phyloP scores from a whole-genome alignment of 305 asterid species.

The Fraxinus latifolia region DNA sequence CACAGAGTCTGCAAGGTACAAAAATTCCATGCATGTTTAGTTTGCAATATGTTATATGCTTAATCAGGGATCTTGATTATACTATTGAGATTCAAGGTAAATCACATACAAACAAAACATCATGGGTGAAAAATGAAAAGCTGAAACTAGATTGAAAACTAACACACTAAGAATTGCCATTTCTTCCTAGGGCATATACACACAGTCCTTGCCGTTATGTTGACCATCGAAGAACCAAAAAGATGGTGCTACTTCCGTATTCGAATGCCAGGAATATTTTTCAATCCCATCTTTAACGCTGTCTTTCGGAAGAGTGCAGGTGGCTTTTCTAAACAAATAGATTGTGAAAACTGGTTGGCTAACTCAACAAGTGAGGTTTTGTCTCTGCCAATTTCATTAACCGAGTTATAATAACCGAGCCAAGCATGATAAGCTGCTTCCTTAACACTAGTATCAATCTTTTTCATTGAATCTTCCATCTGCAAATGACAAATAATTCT shows the following conservation, averaged over 20 bases:
- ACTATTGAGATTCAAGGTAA: background rate
- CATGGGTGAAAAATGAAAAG: background rate
- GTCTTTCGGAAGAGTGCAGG: constrained; percentile 74
- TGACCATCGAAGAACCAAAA: background rate
- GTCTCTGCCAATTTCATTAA: constrained; percentile 62
- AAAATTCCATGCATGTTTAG: background rate
- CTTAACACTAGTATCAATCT: constrained; percentile 59
- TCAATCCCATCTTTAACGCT: constrained; percentile 85
- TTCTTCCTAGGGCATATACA: background rate
- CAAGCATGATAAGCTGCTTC: constrained; percentile 89
- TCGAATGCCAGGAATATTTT: constrained; percentile 68
- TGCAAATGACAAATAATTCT: constrained; percentile 24
- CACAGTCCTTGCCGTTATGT: background rate
- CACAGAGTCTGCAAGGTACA: background rate
- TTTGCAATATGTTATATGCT: background rate
- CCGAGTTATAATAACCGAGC: constrained; percentile 85
- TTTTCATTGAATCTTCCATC: constrained; percentile 58
- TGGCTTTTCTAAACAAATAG: constrained; percentile 74
- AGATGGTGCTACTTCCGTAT: constrained; percentile 43
- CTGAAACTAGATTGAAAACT: background rate
- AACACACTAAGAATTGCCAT: background rate
- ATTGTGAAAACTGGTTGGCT: constrained; percentile 67
- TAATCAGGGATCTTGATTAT: background rate
- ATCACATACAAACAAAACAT: background rate
- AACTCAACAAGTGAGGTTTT: constrained; percentile 70